phyloP scores from a whole-genome alignment of 2,329 filamentous ascomycete species.

The Parastagonospora avenae region DNA sequence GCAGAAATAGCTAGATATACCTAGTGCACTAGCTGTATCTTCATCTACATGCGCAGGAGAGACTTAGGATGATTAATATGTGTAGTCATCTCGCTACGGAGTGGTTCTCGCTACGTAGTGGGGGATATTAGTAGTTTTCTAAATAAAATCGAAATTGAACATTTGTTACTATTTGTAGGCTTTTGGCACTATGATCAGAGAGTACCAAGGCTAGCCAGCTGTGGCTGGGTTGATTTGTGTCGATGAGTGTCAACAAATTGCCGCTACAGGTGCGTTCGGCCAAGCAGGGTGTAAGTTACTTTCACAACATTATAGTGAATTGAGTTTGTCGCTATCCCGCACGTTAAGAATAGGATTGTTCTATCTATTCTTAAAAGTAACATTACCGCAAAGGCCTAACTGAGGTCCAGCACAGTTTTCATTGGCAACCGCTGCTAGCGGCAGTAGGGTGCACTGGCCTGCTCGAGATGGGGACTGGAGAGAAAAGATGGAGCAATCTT shows the following conservation, averaged over 20 bases:
- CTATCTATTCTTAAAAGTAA: slow-evolving; percentile 8
- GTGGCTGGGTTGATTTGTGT: neutral
- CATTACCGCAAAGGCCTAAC: slow-evolving; percentile 4
- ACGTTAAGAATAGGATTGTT: neutral
- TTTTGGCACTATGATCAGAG: neutral
- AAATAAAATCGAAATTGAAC: neutral
- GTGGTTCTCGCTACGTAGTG: no score
- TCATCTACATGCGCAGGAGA: neutral
- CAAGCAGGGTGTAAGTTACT: no score
- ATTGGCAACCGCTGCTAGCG: slow-evolving; percentile 2
- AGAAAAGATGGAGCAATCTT: slow-evolving; percentile 56
- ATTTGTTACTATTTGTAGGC: neutral
- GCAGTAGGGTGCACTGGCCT: slow-evolving; percentile 1
- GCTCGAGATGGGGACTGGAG: slow-evolving; percentile 8
- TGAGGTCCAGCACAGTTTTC: slow-evolving; percentile 6
- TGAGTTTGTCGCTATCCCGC: neutral
- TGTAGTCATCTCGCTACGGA: neutral
- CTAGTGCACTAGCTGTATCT: slow-evolving; percentile 8
- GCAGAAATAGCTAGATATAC: no score
- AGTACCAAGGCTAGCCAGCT: slow-evolving; percentile 3
- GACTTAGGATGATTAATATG: slow-evolving; percentile 1
- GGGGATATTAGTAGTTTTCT: neutral
- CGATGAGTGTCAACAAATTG: neutral
- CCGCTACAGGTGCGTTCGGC: no score
- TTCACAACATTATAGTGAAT: neutral